These are phyloP conservation scores for Colletotrichum neosansevieriae DNA, from an alignment of 2,329 filamentous ascomycete species.

Conservation along the genomic window DNA sequence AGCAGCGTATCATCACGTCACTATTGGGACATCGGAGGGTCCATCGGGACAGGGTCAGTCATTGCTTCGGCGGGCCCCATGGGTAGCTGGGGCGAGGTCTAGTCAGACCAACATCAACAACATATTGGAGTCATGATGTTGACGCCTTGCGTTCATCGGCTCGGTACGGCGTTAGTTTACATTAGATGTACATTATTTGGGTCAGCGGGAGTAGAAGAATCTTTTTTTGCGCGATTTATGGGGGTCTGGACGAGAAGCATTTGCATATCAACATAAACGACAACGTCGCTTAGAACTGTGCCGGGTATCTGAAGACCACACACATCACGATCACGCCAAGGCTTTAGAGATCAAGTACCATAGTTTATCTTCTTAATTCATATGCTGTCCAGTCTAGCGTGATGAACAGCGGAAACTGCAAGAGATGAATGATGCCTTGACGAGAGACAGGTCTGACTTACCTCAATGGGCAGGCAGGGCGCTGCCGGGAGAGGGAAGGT, in stretches of 20 bases:
- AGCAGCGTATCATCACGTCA: constrained; percentile 82
- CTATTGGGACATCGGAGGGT: constrained; percentile 93
- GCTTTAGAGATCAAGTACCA: neutral
- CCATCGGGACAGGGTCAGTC: constrained; percentile 79
- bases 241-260: constrained; percentile 9
- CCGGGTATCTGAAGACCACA: constrained; percentile 17
- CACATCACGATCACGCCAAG: constrained; percentile 8
- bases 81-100: constrained; percentile 85
- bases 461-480: constrained; percentile 14
- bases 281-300: constrained; percentile 20
- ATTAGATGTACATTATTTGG: constrained; percentile 30
- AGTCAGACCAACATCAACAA: constrained; percentile 35
- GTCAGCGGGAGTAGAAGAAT: constrained; percentile 22
- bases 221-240: neutral
- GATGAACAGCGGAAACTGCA: neutral
- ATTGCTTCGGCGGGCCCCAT: constrained; percentile 75
- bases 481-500: constrained; percentile 12
- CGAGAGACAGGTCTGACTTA: neutral
- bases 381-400: neutral
- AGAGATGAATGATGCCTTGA: constrained; percentile 14
- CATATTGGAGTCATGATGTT: neutral
- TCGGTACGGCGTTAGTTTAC: constrained; percentile 6
- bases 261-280: constrained; percentile 24
- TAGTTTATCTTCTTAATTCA: too few species aligned
- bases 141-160: neutral